These are phyloP conservation scores for Talaromyces marneffei DNA, from an alignment of 2,329 filamentous ascomycete species.

Conservation along the genomic window DNA sequence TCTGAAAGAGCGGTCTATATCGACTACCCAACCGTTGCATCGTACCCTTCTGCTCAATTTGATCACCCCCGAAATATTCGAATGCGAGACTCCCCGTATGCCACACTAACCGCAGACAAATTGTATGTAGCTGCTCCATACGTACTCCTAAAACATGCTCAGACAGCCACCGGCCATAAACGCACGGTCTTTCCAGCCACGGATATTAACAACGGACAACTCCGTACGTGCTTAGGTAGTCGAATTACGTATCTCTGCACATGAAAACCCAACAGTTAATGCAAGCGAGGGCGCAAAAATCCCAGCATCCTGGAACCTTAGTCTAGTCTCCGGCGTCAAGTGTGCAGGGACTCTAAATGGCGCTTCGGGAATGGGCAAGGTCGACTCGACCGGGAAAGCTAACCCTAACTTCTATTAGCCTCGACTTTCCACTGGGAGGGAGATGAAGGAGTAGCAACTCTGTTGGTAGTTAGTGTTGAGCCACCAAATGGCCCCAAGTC, in stretches of 20 bases:
- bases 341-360: constrained; percentile 12
- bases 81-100: not conserved
- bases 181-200: not conserved
- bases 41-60: not conserved
- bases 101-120: not conserved
- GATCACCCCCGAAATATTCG: not conserved
- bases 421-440: not conserved
- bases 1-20: not conserved
- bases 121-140: not conserved
- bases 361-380: not conserved
- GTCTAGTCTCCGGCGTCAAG: constrained; percentile 15
- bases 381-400: not conserved
- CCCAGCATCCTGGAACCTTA: constrained; percentile 15
- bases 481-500: not conserved
- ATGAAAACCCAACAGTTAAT: not conserved
- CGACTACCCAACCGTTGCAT: not conserved
- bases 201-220: not conserved
- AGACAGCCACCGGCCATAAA: not conserved
- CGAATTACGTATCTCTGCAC: not conserved
- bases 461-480: not conserved
- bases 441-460: not conserved
- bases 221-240: not conserved
- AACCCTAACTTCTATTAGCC: not conserved
- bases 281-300: constrained; percentile 1
- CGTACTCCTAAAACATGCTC: not conserved